Percentiles rank a stretch among this genome's conserved stretches.
phyloP scores from a whole-genome alignment of 2,329 filamentous ascomycete genomes.

The Aspergillus pseudoviridinutans region DNA sequence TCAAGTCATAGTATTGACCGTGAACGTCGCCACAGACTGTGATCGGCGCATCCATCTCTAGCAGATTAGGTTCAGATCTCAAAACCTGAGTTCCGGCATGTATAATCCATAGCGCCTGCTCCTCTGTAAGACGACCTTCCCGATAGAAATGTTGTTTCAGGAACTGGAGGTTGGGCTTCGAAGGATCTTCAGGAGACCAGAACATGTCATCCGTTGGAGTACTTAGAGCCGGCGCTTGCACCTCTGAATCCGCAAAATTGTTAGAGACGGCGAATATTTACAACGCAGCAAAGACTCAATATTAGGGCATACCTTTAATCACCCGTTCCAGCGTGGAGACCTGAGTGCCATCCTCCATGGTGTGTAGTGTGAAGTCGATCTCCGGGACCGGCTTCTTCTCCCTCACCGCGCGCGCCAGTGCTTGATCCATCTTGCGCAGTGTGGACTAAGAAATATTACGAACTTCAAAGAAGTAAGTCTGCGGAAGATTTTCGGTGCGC shows the following conservation, averaged over 20 bases:
- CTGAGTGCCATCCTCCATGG: conserved; percentile 94
- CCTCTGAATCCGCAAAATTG: conserved; percentile 57
- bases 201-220: conserved; percentile 93
- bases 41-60: conserved; percentile 99
- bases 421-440: conserved; percentile 37
- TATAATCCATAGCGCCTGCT: conserved; percentile 96
- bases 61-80: conserved; percentile 83
- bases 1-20: conserved; percentile 97
- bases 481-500: too few relatives aligned
- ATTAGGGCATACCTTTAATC: conserved; percentile 75
- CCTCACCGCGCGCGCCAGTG: conserved; percentile 79
- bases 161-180: conserved; percentile 89
- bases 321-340: conserved; percentile 95
- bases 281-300: neutral
- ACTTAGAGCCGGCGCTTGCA: conserved; percentile 92
- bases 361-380: conserved; percentile 98
- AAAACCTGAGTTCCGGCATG: conserved; percentile 81
- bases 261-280: conserved; percentile 11
- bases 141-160: conserved; percentile 98
- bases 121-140: conserved; percentile 92
- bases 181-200: conserved; percentile 77
- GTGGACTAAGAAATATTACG: neutral
- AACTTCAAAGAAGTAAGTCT: too few relatives aligned
- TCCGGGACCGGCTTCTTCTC: conserved; percentile 95
- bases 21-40: conserved; percentile 98